Conservation (phyloP, 176 grass and related monocot species). For the Bonia amplexicaulis region DNA sequence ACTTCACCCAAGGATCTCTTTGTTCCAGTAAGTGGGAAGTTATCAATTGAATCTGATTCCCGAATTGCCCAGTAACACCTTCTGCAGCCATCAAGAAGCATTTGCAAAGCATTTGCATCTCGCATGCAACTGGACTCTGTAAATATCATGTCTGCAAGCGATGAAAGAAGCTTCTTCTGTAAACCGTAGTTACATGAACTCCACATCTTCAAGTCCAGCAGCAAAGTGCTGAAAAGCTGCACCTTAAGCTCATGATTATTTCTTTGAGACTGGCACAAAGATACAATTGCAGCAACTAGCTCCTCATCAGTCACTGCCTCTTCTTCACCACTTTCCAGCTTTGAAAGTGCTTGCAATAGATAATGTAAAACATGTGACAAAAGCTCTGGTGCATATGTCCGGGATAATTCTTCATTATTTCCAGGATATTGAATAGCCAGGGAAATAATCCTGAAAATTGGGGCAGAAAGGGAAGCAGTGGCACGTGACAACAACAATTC, state of each 20-base stretch:
- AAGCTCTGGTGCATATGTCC: conserved; percentile 75
- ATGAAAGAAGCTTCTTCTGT: conserved; percentile 99
- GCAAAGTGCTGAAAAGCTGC: conserved; percentile 83
- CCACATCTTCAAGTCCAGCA: conserved; percentile 93
- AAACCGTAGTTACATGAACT: conserved; percentile 89
- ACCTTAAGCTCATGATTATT: conserved; percentile 81
- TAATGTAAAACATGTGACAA: conserved; percentile 78
- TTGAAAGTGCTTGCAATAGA: conserved; percentile 64
- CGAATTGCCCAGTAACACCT: conserved; percentile 84
- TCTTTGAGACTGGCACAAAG: conserved; percentile 89
- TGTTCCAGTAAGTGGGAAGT: conserved; percentile 41
- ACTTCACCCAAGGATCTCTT: conserved; percentile 73
- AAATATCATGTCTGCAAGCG: conserved; percentile 97
- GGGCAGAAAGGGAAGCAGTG: conserved; percentile 71
- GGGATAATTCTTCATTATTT: conserved; percentile 91
- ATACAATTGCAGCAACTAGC: conserved; percentile 78
- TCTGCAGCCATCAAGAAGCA: conserved; percentile 99
- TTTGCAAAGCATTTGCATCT: conserved; percentile 88
- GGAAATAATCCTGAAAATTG: conserved; percentile 91
- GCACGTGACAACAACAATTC: conserved; percentile 46
- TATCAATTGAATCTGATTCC: conserved; percentile 84
- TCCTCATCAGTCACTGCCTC: conserved; percentile 65
- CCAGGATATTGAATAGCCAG: conserved; percentile 83
- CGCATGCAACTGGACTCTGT: conserved; percentile 81
- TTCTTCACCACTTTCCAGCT: conserved; percentile 49